Conservation (phyloP, 345 rosid genomes). For the thale cress (Arabidopsis thaliana) region TAIR10.1 NC_003071.7:8235001-8235500, state of each 20-base stretch:
- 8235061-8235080: neutral
- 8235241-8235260: slow-evolving; percentile 31
- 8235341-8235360: slow-evolving; percentile 19
- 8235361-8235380: slow-evolving; percentile 2
- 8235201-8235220: slow-evolving; percentile 32
- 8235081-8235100: slow-evolving; percentile 35
- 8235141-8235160: slow-evolving; percentile 43
- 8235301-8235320: slow-evolving; percentile 7
- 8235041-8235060: too few relatives aligned
- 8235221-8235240: slow-evolving; percentile 46
- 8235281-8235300: slow-evolving; percentile 42
- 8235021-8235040: too few relatives aligned
- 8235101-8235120: slow-evolving; percentile 28
- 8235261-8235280: slow-evolving; percentile 23
- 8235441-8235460: slow-evolving; percentile 26
- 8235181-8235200: slow-evolving; percentile 47
- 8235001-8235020: too few relatives aligned
- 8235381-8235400: slow-evolving; percentile 22
- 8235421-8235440: slow-evolving; percentile 19
- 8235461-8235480: slow-evolving; percentile 35
- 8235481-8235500: slow-evolving; percentile 36
- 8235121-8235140: slow-evolving; percentile 45
- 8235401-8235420: neutral
- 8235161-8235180: slow-evolving; percentile 42
- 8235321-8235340: slow-evolving; percentile 12